phyloP scores from a whole-genome alignment of 495 filamentous ascomycete species.

The Annulohypoxylon stygium region DNA sequence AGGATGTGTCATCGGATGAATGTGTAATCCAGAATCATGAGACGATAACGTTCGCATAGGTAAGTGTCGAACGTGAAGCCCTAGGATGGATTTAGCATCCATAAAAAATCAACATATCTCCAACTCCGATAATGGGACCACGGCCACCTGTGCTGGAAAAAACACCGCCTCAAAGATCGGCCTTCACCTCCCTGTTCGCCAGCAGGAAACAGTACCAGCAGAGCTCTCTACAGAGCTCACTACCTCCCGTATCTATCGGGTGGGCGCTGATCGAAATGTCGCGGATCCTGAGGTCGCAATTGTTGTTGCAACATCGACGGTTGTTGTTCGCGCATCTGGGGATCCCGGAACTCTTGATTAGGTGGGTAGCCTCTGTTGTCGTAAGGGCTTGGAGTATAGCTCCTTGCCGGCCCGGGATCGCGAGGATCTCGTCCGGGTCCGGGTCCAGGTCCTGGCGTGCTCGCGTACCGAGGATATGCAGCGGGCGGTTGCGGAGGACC shows the following conservation, averaged over 20 bases:
- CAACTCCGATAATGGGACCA: background rate
- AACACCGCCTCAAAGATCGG: background rate
- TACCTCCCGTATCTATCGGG: constrained; percentile 51
- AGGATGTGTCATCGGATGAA: background rate
- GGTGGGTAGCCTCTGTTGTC: constrained; percentile 47
- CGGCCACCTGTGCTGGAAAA: background rate
- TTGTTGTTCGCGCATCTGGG: constrained; percentile 50
- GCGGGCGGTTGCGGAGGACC: constrained; percentile 46
- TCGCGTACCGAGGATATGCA: constrained; percentile 50
- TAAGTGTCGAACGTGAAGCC: background rate
- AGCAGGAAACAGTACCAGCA: background rate
- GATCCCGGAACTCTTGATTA: constrained; percentile 47
- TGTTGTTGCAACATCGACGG: constrained; percentile 52
- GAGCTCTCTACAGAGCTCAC: constrained; percentile 3
- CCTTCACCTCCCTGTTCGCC: background rate
- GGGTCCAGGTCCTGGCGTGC: constrained; percentile 49
- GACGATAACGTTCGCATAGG: background rate
- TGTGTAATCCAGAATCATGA: background rate
- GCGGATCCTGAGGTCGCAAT: constrained; percentile 53
- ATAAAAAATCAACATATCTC: background rate
- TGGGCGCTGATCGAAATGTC: constrained; percentile 43
- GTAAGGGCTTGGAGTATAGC: constrained; percentile 50
- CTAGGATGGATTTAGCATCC: background rate
- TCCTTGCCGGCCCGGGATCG: constrained; percentile 48
- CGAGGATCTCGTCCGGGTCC: constrained; percentile 51